Percentiles rank a stretch among this genome's conserved stretches.
phyloP scores from a whole-genome alignment of 2,329 filamentous ascomycete species.

The Penicillium sp. region DNA sequence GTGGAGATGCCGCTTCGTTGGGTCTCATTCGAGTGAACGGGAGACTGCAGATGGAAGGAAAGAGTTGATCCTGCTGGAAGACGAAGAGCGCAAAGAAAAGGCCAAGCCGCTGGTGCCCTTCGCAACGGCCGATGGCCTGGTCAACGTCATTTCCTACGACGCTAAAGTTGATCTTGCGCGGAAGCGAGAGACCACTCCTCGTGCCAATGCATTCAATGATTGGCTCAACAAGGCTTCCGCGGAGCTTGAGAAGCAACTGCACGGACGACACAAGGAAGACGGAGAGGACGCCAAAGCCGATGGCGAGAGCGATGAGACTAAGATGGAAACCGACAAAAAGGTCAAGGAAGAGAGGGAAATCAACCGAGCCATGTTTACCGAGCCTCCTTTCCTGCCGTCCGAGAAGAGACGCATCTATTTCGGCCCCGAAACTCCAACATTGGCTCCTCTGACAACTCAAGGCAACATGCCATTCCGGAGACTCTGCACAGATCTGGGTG shows the following conservation, averaged over 20 bases:
- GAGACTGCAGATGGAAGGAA: slow-evolving; percentile 75
- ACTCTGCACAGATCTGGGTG: slow-evolving; percentile 83
- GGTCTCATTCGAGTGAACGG: slow-evolving; percentile 80
- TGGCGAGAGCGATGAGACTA: slow-evolving; percentile 15
- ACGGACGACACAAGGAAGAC: slow-evolving; percentile 44
- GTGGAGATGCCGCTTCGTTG: slow-evolving; percentile 92
- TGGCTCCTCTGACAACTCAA: slow-evolving; percentile 95
- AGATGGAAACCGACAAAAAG: slow-evolving; percentile 16
- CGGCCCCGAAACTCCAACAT: slow-evolving; percentile 82
- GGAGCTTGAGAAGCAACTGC: slow-evolving; percentile 49
- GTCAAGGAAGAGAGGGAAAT: slow-evolving; percentile 57
- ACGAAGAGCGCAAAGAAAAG: slow-evolving; percentile 49
- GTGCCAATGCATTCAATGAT: slow-evolving; percentile 70
- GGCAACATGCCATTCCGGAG: slow-evolving; percentile 93
- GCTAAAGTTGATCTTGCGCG: slow-evolving; percentile 74
- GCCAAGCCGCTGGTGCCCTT: slow-evolving; percentile 29
- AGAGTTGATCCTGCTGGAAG: slow-evolving; percentile 71
- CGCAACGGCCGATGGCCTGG: slow-evolving; percentile 59
- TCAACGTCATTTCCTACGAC: slow-evolving; percentile 69
- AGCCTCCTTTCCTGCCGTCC: slow-evolving; percentile 82
- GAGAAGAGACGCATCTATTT: slow-evolving; percentile 96
- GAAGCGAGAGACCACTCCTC: slow-evolving; percentile 67
- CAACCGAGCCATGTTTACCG: slow-evolving; percentile 74
- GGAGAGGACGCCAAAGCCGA: slow-evolving; percentile 28
- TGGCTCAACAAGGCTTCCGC: slow-evolving; percentile 70